These are phyloP conservation scores for Lactarius vividus DNA, from an alignment of 768 basidiomycete genomes.

Conservation along the genomic window DNA sequence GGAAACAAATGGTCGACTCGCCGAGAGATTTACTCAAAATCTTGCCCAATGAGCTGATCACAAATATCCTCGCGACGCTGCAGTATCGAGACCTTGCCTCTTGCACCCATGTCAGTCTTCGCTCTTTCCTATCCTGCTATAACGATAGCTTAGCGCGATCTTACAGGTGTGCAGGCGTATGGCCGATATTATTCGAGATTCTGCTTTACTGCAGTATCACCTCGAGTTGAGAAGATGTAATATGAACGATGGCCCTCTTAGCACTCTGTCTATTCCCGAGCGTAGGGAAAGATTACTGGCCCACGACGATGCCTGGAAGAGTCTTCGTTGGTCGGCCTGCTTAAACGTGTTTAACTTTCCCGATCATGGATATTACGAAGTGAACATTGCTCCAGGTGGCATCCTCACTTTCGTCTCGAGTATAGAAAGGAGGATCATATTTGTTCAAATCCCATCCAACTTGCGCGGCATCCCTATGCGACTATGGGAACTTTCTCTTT, in stretches of 20 bases:
- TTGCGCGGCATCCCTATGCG: conserved; percentile 6
- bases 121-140: not conserved
- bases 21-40: not conserved
- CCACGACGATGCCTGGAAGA: not conserved
- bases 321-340: conserved; percentile 7
- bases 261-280: conserved; percentile 6
- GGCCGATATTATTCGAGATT: not conserved
- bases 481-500: conserved; percentile 11
- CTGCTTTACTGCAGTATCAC: conserved; percentile 16
- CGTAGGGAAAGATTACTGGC: conserved; percentile 10
- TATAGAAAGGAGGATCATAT: conserved; percentile 3
- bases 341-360: not conserved
- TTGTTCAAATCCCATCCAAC: conserved; percentile 8
- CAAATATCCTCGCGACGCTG: conserved; percentile 4
- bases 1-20: not conserved
- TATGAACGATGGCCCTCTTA: conserved; percentile 10
- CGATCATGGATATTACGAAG: not conserved
- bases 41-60: conserved; percentile 11
- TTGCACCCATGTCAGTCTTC: conserved; percentile 9
- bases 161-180: conserved; percentile 10
- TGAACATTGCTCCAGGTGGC: conserved; percentile 2
- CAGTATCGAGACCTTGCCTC: conserved; percentile 5
- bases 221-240: conserved; percentile 1
- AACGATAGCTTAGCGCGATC: not conserved
- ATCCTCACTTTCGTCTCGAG: conserved; percentile 8